Percentiles rank a stretch among this genome's conserved stretches.
phyloP scores from a whole-genome alignment of 169 alveolate species.

The Babesia gibsoni region DNA sequence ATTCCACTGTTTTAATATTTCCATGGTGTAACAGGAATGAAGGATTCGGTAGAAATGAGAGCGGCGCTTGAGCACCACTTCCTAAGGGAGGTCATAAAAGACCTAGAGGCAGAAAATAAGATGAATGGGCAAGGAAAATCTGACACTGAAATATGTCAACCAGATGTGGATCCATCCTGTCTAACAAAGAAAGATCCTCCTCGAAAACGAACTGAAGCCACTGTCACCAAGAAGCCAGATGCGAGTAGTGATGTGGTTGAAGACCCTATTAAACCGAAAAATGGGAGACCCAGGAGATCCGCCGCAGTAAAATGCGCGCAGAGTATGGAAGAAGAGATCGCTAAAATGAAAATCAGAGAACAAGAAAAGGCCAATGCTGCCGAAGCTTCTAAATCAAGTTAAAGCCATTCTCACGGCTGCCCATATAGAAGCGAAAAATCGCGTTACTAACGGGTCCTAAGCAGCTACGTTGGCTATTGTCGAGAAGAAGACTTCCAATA shows the following conservation, averaged over 20 bases:
- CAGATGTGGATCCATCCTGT: no score
- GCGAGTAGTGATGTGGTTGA: no score
- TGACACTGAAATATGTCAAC: neutral
- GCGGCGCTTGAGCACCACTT: neutral
- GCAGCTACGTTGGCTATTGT: no score
- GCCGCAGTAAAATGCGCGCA: constrained; percentile 49
- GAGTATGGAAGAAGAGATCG: constrained; percentile 23
- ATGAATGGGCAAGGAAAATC: neutral
- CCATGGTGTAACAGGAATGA: neutral
- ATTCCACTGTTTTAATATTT: neutral
- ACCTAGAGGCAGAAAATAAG: neutral
- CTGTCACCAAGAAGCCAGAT: no score
- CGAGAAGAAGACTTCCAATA: no score
- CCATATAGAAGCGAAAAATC: no score
- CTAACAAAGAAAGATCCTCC: no score
- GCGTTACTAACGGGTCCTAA: no score
- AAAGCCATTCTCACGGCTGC: no score
- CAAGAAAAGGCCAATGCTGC: neutral
- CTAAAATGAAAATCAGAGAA: neutral
- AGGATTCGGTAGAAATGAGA: neutral
- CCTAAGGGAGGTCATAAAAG: constrained; percentile 4
- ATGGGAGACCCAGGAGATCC: constrained; percentile 35
- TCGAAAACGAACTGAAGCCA: no score
- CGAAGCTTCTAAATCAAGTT: no score
- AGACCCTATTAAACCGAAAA: neutral